Evolutionary conservation across 1,284 basidiomycete genomes (phyloP).

Genomic region (Leccinum cinnamomeum): DNA sequence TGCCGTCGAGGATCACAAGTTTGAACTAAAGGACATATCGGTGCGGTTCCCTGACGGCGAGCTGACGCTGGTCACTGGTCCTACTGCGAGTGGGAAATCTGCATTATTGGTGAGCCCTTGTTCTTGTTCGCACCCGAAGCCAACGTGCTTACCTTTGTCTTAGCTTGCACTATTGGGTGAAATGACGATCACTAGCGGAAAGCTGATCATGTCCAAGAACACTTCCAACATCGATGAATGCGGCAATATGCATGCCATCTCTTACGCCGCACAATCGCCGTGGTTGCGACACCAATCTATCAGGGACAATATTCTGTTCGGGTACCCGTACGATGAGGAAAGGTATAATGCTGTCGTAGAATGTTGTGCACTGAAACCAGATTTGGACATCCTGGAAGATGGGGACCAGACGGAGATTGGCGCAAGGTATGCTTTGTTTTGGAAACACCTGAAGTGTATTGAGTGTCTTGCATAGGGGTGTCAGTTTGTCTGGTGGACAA

Average conservation of each 20-base stretch:
- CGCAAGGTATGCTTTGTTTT: conserved; percentile 27
- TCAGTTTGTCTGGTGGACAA: conserved; percentile 53
- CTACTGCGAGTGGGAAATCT: conserved; percentile 73
- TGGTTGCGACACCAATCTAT: conserved; percentile 54
- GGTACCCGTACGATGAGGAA: conserved; percentile 41
- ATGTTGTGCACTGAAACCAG: conserved; percentile 62
- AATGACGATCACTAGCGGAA: conserved; percentile 32
- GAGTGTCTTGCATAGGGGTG: conserved; percentile 35
- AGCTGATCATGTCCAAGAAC: conserved; percentile 43
- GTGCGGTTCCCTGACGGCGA: conserved; percentile 61
- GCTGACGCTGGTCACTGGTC: conserved; percentile 54
- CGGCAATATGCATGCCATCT: conserved; percentile 49
- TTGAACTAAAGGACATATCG: conserved; percentile 56
- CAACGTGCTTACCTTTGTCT: not conserved
- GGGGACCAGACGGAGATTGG: conserved; percentile 36
- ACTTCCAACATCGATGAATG: conserved; percentile 39
- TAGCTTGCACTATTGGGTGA: conserved; percentile 37
- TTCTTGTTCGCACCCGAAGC: not conserved
- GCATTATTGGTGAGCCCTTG: conserved; percentile 29
- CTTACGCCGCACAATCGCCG: conserved; percentile 60
- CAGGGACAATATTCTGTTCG: conserved; percentile 50
- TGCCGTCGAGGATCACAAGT: conserved; percentile 39
- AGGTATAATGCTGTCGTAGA: conserved; percentile 49
- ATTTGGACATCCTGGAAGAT: conserved; percentile 51
- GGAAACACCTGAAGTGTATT: not conserved